These are phyloP conservation scores for Serendipita sp. DNA, from an alignment of 768 basidiomycete species.

Conservation along the genomic window DNA sequence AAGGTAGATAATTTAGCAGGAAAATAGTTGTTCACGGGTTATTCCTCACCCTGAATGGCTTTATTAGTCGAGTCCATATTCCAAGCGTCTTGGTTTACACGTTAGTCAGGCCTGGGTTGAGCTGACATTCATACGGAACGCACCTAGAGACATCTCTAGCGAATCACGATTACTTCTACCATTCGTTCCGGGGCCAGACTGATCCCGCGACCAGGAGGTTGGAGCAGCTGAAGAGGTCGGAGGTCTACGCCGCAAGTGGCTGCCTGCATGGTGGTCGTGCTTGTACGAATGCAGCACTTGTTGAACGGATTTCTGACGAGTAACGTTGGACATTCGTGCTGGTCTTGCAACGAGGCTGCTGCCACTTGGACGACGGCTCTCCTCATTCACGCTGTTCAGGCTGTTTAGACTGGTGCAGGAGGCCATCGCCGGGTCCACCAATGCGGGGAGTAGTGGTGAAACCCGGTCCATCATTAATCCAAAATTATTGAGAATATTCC, in stretches of 20 bases:
- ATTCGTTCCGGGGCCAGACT: no score
- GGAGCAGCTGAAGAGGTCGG: background rate
- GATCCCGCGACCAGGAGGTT: background rate
- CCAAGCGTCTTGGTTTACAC: background rate
- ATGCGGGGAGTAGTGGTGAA: background rate
- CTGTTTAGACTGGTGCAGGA: background rate
- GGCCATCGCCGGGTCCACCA: constrained; percentile 2
- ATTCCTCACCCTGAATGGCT: background rate
- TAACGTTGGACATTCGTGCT: background rate
- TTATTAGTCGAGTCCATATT: constrained; percentile 1
- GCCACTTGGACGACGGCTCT: background rate
- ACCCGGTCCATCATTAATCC: constrained; percentile 2
- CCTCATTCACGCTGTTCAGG: background rate
- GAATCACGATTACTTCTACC: background rate
- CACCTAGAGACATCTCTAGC: constrained; percentile 4
- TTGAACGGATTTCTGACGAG: background rate
- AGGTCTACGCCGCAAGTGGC: background rate
- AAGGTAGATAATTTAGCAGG: background rate
- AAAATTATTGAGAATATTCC: background rate
- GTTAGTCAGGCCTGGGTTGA: background rate
- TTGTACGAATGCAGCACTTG: background rate
- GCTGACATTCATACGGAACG: background rate
- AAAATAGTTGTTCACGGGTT: background rate
- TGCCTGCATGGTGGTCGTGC: background rate
- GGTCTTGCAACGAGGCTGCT: constrained; percentile 1